Percentiles rank a stretch among this genome's conserved stretches.
These are phyloP conservation scores for Ceratorhiza oryzae-sativae DNA, from an alignment of 1,284 basidiomycete species.

Conservation along the genomic window DNA sequence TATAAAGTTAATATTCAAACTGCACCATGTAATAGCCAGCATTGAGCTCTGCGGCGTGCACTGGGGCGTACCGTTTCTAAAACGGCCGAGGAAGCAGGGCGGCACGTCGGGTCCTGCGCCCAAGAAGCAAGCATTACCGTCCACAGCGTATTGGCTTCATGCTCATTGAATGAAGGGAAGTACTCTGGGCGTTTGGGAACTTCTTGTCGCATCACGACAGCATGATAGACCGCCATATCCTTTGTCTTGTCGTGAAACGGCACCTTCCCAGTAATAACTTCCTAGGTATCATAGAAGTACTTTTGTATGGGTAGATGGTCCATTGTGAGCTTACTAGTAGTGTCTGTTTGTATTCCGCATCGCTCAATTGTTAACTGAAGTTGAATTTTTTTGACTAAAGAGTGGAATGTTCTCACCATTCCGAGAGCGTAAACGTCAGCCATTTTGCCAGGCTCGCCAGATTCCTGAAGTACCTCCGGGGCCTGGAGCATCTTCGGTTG, in stretches of 20 bases:
- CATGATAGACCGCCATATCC: neutral
- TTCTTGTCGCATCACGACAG: neutral
- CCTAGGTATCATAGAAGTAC: neutral
- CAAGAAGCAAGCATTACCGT: neutral
- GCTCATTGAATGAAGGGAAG: neutral
- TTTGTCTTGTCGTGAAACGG: neutral
- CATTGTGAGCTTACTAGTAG: neutral
- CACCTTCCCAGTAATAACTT: neutral
- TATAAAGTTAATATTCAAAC: too few relatives aligned
- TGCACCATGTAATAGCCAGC: too few relatives aligned
- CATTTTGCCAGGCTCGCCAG: neutral
- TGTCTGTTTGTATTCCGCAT: neutral
- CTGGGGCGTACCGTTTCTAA: too few relatives aligned
- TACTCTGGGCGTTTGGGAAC: neutral
- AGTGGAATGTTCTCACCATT: conserved; percentile 7
- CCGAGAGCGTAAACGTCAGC: conserved; percentile 19
- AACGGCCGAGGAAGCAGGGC: neutral
- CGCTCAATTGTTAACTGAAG: neutral
- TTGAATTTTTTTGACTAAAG: too few relatives aligned
- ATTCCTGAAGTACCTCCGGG: too few relatives aligned
- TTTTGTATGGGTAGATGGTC: too few relatives aligned
- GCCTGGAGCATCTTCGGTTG: too few relatives aligned
- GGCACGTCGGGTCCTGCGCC: neutral
- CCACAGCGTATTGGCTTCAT: neutral
- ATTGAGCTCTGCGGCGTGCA: too few relatives aligned